Conservation (phyloP, 805 yeast genomes). For the Pichia membranifaciens region DNA sequence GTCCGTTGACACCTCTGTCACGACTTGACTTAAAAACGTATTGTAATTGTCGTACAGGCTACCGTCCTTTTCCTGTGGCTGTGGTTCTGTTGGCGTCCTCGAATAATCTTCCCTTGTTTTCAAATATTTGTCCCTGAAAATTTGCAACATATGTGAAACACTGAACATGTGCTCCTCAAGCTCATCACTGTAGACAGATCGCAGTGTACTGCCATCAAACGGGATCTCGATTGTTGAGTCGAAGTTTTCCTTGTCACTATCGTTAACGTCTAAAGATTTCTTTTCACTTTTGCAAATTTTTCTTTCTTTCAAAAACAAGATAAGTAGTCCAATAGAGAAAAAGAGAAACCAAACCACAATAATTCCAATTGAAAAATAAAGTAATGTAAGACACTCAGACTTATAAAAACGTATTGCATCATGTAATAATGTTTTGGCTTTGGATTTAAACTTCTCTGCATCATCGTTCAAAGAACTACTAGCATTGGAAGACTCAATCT, state of each 20-base stretch:
- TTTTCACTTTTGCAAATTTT: neutral
- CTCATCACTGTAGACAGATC: neutral
- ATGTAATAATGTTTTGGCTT: slow-evolving; percentile 23
- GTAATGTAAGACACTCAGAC: slow-evolving; percentile 37
- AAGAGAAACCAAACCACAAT: slow-evolving; percentile 46
- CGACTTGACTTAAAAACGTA: too few relatives aligned
- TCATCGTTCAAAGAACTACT: slow-evolving; percentile 7
- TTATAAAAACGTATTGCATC: slow-evolving; percentile 31
- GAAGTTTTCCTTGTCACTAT: neutral
- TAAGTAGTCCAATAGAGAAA: slow-evolving; percentile 21
- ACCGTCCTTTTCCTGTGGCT: neutral
- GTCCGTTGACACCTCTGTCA: too few relatives aligned
- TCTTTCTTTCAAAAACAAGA: slow-evolving; percentile 14
- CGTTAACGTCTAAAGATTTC: too few relatives aligned
- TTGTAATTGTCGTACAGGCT: too few relatives aligned
- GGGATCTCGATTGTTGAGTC: slow-evolving; percentile 13
- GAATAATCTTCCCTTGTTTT: slow-evolving; percentile 1
- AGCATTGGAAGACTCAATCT: slow-evolving; percentile 8
- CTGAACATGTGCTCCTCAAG: neutral
- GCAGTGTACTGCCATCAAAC: slow-evolving; percentile 10
- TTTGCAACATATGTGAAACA: slow-evolving; percentile 4
- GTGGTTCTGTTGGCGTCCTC: slow-evolving; percentile 11
- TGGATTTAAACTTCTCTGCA: slow-evolving; percentile 18
- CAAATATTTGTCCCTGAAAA: slow-evolving; percentile 9
- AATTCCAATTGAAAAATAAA: slow-evolving; percentile 40